Percentiles rank a stretch among this genome's conserved stretches.
phyloP scores from a whole-genome alignment of 2,329 filamentous ascomycete species.

The Fusarium sublunatum region DNA sequence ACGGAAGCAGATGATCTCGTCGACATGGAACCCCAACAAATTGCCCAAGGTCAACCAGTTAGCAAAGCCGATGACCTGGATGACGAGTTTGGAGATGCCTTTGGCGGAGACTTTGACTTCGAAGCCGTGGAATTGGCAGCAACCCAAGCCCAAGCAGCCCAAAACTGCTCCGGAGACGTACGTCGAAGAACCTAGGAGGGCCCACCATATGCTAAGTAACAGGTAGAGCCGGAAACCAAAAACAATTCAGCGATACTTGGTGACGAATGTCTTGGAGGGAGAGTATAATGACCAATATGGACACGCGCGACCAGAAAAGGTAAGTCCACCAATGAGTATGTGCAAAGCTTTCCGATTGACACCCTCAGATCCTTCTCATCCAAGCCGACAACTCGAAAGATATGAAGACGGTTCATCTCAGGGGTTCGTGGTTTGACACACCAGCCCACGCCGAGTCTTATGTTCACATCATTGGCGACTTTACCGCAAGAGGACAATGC shows the following conservation, averaged over 20 bases:
- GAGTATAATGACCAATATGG: slow-evolving; percentile 74
- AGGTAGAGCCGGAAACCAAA: slow-evolving; percentile 75
- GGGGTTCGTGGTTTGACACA: slow-evolving; percentile 89
- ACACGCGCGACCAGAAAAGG: slow-evolving; percentile 75
- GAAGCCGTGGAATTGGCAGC: slow-evolving; percentile 79
- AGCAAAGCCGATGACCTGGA: slow-evolving; percentile 27
- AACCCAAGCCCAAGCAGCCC: slow-evolving; percentile 76
- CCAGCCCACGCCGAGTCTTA: slow-evolving; percentile 78
- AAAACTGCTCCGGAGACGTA: slow-evolving; percentile 53
- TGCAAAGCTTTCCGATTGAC: slow-evolving; percentile 29
- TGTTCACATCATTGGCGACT: slow-evolving; percentile 87
- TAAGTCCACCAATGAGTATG: slow-evolving; percentile 52
- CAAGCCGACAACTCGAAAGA: slow-evolving; percentile 78
- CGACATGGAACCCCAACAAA: slow-evolving; percentile 37
- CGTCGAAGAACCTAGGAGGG: slow-evolving; percentile 47
- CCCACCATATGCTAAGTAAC: slow-evolving; percentile 68
- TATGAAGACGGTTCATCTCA: slow-evolving; percentile 76
- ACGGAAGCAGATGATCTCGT: slow-evolving; percentile 56
- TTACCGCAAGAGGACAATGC: slow-evolving; percentile 76
- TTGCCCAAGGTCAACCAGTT: slow-evolving; percentile 16
- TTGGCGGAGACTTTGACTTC: slow-evolving; percentile 80
- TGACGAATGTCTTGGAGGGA: slow-evolving; percentile 77
- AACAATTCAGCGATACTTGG: slow-evolving; percentile 87
- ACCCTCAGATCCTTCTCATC: slow-evolving; percentile 77
- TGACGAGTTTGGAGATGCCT: slow-evolving; percentile 56